These are phyloP conservation scores for Ogataea nonfermentans DNA, from an alignment of 805 yeast genomes.

Conservation along the genomic window DNA sequence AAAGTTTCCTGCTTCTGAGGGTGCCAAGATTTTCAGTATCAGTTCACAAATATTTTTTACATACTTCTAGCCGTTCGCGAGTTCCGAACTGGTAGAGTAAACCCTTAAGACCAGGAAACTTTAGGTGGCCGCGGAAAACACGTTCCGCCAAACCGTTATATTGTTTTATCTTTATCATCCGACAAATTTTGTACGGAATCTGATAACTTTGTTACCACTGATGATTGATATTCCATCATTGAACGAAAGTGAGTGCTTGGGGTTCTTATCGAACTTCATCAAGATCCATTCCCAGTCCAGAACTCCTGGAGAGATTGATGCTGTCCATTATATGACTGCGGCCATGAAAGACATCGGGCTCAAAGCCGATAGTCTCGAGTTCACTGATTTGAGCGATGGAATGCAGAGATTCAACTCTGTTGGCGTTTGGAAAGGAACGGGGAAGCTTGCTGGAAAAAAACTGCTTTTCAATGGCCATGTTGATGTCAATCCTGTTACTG, in stretches of 20 bases:
- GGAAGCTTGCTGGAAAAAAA: constrained; percentile 19
- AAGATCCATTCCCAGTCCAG: constrained; percentile 32
- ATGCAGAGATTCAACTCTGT: constrained; percentile 28
- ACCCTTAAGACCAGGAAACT: too few relatives aligned
- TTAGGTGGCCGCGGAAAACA: constrained; percentile 1
- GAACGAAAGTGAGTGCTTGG: constrained; percentile 24
- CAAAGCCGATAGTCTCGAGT: constrained; percentile 24
- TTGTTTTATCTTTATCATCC: neutral
- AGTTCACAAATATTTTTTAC: too few relatives aligned
- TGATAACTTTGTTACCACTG: neutral
- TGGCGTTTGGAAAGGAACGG: constrained; percentile 33
- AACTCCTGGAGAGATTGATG: constrained; percentile 29
- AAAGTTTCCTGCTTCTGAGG: too few relatives aligned
- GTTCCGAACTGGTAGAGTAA: too few relatives aligned
- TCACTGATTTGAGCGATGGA: constrained; percentile 28
- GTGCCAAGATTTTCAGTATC: too few relatives aligned
- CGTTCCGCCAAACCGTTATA: neutral
- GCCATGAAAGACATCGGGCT: constrained; percentile 28
- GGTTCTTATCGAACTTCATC: constrained; percentile 30
- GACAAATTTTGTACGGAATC: too few relatives aligned
- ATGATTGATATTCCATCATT: constrained; percentile 22
- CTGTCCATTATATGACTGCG: constrained; percentile 28
- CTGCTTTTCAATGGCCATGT: constrained; percentile 34
- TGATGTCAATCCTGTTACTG: constrained; percentile 33
- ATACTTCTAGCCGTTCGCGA: too few relatives aligned